Evolutionary conservation across 2,329 filamentous ascomycete genomes (phyloP).

Genomic region (Graphilbum fragrans): DNA sequence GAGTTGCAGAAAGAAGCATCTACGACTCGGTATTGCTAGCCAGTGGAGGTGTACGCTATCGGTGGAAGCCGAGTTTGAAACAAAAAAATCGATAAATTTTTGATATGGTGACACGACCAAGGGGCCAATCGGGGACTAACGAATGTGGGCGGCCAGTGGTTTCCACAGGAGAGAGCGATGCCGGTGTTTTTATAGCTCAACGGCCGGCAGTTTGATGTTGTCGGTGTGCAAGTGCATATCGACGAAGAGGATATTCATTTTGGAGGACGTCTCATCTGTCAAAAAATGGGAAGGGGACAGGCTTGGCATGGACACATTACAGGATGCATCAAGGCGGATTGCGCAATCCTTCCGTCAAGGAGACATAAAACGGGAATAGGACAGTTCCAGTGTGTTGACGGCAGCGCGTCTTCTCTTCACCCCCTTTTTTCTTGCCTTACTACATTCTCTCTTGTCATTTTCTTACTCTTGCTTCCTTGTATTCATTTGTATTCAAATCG

Average conservation of each 20-base stretch:
- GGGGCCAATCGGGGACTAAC: no score
- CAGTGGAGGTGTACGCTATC: no score
- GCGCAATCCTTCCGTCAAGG: slow-evolving; percentile 1
- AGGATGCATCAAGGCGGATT: slow-evolving; percentile 1
- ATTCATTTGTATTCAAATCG: not conserved
- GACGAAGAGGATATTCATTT: not conserved
- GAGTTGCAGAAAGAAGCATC: no score
- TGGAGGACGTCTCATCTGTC: not conserved
- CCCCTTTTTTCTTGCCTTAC: slow-evolving; percentile 2
- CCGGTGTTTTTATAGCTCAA: no score
- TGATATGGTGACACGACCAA: no score
- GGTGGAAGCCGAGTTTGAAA: no score
- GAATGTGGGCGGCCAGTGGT: no score
- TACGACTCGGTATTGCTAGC: no score
- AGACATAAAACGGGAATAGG: not conserved
- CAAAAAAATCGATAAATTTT: no score
- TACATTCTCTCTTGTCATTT: slow-evolving; percentile 1
- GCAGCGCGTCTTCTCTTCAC: not conserved
- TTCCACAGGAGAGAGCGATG: no score
- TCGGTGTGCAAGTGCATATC: no score
- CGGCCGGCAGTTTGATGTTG: no score
- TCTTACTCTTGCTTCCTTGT: not conserved
- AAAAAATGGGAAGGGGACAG: not conserved
- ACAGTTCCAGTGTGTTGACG: not conserved
- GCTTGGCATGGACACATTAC: not conserved